Base-by-base conservation (phyloP, 1,284 basidiomycete species). In the Trametes hirsuta region DNA sequence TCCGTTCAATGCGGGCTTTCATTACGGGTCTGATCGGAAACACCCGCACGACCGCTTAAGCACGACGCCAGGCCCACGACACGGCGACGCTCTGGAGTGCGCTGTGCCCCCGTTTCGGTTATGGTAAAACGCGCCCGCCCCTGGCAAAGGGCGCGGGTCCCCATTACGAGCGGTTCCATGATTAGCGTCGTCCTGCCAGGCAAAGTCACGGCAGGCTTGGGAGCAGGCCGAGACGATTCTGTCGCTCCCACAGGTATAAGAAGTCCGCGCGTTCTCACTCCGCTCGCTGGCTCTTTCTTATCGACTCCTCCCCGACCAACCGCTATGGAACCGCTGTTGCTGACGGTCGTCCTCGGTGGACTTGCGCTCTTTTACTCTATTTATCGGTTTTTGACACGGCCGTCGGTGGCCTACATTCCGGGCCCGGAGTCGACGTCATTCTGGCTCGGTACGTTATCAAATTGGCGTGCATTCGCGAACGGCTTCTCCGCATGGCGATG, bases 371-470 rank as follows among this genome's bases (percentile, higher is more conserved):
- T 66, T 30, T 65, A 64, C 41, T 49, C 58, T 44, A 37, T 67
- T 39, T 67, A 67, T 48, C 59, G 65, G n/a, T 36, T 64, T 3
- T 50, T 63, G 30, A 69, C 58, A 4, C 49, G 64, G 12, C 47
- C 58, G 6, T 64, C 68, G 11, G 44, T 71, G 24, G 48, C 59
- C n/a, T 64, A 69, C 56, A 49, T 73, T 25, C 71, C 64, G 1
- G 72, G 72, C 6, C 69, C 71, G n/a, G 58, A 63, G 42, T 61
- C 71, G 12, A 66, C 64, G 53, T 71, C 72, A 12, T 72, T 72
- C 55, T 61, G 66, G 59, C 65, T 71, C 36, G 70, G 70, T 71
- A 47, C 12, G 66, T 44, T 24, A 36, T 46, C 37, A 18, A 18
- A 18, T 46, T 36, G 24, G 35, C 40, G 25, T 39, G 39, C 6